Percentiles rank a stretch among this genome's conserved stretches.
phyloP scores from a whole-genome alignment of 176 grass and related monocot species.

The Miscanthus lutarioriparius region DNA sequence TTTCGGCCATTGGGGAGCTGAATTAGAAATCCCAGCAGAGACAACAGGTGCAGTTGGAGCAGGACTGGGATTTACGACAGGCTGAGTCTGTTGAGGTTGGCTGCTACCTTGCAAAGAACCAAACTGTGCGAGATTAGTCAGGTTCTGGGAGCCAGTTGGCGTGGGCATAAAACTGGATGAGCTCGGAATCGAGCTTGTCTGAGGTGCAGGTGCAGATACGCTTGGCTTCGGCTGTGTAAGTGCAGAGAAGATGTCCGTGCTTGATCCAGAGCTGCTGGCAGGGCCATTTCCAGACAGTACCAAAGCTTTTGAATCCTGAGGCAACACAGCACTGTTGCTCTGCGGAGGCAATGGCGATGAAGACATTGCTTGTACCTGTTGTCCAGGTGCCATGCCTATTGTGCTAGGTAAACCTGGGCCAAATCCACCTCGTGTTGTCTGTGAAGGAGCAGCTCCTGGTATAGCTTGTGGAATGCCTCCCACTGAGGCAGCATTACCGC shows the following conservation, averaged over 20 bases:
- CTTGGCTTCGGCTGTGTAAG: slow-evolving; percentile 56
- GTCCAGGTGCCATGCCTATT: slow-evolving; percentile 50
- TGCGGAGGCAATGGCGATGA: slow-evolving; percentile 61
- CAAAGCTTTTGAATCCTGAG: slow-evolving; percentile 57
- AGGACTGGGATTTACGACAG: slow-evolving; percentile 39
- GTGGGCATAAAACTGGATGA: slow-evolving; percentile 48
- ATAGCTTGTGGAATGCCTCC: slow-evolving; percentile 46
- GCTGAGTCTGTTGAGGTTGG: slow-evolving; percentile 66
- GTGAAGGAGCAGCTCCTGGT: slow-evolving; percentile 46
- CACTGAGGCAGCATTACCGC: slow-evolving; percentile 43
- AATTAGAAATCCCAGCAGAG: slow-evolving; percentile 52
- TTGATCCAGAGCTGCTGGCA: slow-evolving; percentile 57
- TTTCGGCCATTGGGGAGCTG: slow-evolving; percentile 87
- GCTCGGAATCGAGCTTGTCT: slow-evolving; percentile 28
- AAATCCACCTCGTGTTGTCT: slow-evolving; percentile 52
- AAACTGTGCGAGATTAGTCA: slow-evolving; percentile 52
- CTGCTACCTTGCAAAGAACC: slow-evolving; percentile 60
- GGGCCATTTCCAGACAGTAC: slow-evolving; percentile 76
- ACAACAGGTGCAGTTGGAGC: slow-evolving; percentile 31
- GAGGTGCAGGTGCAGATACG: slow-evolving; percentile 34
- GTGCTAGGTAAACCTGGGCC: slow-evolving; percentile 51
- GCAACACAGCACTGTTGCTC: slow-evolving; percentile 45
- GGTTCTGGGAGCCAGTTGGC: slow-evolving; percentile 57
- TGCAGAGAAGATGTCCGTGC: slow-evolving; percentile 69
- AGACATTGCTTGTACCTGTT: slow-evolving; percentile 48